Percentiles rank a stretch among this genome's conserved stretches.
phyloP scores from a whole-genome alignment of 2,329 filamentous ascomycete species.

The Grosmannia penicillata region DNA sequence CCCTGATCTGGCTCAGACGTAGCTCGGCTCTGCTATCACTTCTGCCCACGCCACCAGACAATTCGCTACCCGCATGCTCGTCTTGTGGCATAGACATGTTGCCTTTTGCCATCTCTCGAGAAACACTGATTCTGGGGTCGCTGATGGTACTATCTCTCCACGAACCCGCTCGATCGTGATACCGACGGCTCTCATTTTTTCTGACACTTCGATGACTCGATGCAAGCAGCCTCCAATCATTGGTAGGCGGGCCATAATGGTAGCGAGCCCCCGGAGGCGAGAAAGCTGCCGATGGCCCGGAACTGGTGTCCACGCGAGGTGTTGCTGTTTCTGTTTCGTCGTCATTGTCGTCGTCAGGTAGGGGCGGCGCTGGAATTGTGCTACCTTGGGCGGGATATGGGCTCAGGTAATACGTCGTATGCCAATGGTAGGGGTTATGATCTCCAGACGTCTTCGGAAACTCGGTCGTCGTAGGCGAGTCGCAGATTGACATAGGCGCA shows the following conservation, averaged over 20 bases:
- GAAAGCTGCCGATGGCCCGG: too few species aligned
- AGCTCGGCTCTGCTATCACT: slow-evolving; percentile 25
- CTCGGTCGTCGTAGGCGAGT: not conserved
- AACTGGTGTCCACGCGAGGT: not conserved
- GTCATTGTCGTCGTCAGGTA: slow-evolving; percentile 1
- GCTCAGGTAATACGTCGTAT: slow-evolving; percentile 16
- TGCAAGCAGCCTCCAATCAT: not conserved
- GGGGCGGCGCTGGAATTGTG: slow-evolving; percentile 13
- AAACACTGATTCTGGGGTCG: slow-evolving; percentile 26
- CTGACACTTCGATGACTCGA: slow-evolving; percentile 24
- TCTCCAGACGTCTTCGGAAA: not conserved
- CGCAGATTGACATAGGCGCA: not conserved
- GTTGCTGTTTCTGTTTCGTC: slow-evolving; percentile 4
- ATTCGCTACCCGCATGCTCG: not conserved
- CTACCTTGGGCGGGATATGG: slow-evolving; percentile 1
- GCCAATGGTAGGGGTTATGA: slow-evolving; percentile 22
- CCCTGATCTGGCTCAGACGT: slow-evolving; percentile 26
- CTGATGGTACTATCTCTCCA: slow-evolving; percentile 25
- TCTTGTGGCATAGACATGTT: slow-evolving; percentile 17
- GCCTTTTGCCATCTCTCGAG: slow-evolving; percentile 23
- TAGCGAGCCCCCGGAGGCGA: not conserved
- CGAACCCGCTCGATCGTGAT: slow-evolving; percentile 27
- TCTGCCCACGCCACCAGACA: slow-evolving; percentile 15
- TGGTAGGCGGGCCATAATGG: not conserved
- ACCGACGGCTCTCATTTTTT: slow-evolving; percentile 22